Base-by-base conservation (phyloP, 352 stramenopile genomes). In the Phytophthora nicotianae region DNA sequence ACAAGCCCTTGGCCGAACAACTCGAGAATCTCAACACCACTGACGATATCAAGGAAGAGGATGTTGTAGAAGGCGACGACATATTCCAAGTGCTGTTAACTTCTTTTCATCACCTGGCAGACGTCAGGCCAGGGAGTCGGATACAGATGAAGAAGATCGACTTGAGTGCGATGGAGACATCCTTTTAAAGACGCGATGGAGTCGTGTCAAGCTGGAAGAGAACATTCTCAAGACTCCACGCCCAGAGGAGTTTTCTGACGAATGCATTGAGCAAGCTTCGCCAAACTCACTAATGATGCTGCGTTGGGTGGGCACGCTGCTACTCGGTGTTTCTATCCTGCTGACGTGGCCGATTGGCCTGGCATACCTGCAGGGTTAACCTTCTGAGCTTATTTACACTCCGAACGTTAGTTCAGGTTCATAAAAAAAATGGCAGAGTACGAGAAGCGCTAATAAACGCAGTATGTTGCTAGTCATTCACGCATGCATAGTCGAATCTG, bases 301-400 rank as follows among this genome's bases (percentile, higher is more conserved):
- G 24, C 55, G 54, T 9, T 60, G 48, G 48, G 4, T 61, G 20
- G 55, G 41, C 4, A 52, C 38, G 24, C 45, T 65, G 11, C 3
- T 61, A 4, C 7, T 70, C 9, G 62, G 54, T 5, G 49, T 65
- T 47, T 70, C 62, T 5, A 70, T 70, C 19, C 21, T 65, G 37
- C 40, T 65, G 7, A 70, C 54, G 9, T 69, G 54, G 60, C 60
- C 61, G 16, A 35, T 69, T 23, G 47, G 13, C 4, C 5, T 69
- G n/a, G 40, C 53, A 20, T 69, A 59, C 33, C 40, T 69, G 14
- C 35, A 27, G 5, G 46, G 19, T 3, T 68, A 41, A 53, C 24
- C 32, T 8, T 43, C 2, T 32, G 7, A 58, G 38, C 32, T 6
- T 32, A 37, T 29, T 45, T 11, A 16, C 26, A 4, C 16, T 11